Evolutionary conservation across 2,329 filamentous ascomycete species (phyloP).

Genomic region (Fusarium tanahbumbuense): DNA sequence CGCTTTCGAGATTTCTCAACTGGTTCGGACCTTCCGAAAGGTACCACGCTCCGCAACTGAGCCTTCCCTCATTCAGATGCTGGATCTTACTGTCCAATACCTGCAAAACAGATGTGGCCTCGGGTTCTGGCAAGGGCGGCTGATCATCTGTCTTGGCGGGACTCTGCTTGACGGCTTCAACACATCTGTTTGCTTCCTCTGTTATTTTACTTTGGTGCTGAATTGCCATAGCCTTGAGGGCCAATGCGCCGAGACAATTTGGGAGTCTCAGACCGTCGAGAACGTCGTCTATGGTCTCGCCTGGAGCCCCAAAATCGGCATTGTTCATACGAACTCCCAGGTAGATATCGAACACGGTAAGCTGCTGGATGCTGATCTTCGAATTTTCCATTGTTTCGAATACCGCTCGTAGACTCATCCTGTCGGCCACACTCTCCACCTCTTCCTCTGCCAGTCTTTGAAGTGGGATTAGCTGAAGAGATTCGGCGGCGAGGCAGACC

Average conservation of each 20-base stretch:
- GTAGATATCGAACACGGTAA: no score
- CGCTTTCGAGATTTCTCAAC: no score
- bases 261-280: no score
- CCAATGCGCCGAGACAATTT: neutral
- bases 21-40: no score
- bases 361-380: no score
- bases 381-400: neutral
- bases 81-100: no score
- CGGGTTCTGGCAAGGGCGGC: no score
- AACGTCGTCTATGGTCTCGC: neutral
- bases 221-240: neutral
- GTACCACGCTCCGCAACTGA: no score
- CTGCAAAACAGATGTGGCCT: accelerated
- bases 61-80: no score
- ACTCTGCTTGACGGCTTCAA: no score
- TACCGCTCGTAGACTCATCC: neutral
- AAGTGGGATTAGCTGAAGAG: accelerated
- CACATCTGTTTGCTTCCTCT: no score
- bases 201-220: neutral
- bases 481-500: neutral
- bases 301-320: neutral
- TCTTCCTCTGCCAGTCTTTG: neutral
- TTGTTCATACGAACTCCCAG: neutral
- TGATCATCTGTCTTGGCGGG: neutral
- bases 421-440: neutral